Base-by-base conservation (phyloP, 73 alveolate species). In the Paramecium tetraurelia region DNA sequence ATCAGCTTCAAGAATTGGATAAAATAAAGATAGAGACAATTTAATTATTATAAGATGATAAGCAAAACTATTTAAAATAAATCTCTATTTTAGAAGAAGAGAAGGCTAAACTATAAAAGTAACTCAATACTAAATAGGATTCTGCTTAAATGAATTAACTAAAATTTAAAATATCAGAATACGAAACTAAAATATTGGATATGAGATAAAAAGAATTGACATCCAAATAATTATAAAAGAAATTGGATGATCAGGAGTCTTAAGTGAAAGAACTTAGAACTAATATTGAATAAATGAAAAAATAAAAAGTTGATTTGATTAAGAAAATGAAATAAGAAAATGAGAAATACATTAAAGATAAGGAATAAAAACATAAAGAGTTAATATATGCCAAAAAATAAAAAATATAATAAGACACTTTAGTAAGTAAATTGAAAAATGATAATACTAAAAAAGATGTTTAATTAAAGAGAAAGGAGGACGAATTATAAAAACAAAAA, bases 251-350 rank as follows among this genome's bases (percentile, higher is more conserved):
- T 75, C 35, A 75, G 10, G 87, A 75, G 20, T 1, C 40, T 41
- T 20, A 75, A 75, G 87, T 75, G 21, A 75, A 41, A 38, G 87
- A 75, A n/a, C 40, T 75, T 3, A 75, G 59, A 41, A 38, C 12
- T 12, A 35, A 38, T 24, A 75, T 75, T 35, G 87, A 75, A 41
- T 0, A 36, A 75, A 75, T 75, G 87, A 75, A 75, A 75, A 75
- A 75, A 36, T 36, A 75, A 20, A 75, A 75, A 41, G 87, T 75
- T 75, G 87, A 75, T 35, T n/a, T 75, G 14, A 75, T 75, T 29
- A 75, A 75, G 14, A 75, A 75, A 20, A 38, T 75, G 59, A 75
- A 75, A 41, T 16, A 75, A 75, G 87, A 75, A 21, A 75, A 75
- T 36, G 87, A 75, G 46, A 75, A 75, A 41, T 75, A 29, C 21